Conservation (phyloP, 1,284 basidiomycete species). For the Ganoderma meredithae region DNA sequence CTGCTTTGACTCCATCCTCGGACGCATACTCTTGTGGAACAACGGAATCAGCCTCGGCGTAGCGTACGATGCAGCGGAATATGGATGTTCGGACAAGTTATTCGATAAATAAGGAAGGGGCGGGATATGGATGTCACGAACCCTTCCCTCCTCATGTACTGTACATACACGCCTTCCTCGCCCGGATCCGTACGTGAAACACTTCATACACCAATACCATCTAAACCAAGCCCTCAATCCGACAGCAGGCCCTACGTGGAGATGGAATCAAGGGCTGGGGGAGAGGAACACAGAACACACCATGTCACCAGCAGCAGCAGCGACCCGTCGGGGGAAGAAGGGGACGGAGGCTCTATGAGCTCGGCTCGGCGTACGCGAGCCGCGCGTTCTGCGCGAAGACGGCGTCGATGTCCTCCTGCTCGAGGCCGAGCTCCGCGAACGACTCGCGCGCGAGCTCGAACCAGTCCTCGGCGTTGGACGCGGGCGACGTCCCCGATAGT, state of each 20-base stretch:
- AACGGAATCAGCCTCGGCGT: too few relatives aligned
- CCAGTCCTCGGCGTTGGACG: conserved; percentile 71
- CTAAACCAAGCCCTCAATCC: neutral
- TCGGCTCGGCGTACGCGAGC: conserved; percentile 57
- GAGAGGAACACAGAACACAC: neutral
- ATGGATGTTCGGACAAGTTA: neutral
- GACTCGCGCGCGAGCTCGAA: conserved; percentile 83
- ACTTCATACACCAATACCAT: neutral
- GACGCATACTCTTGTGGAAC: too few relatives aligned
- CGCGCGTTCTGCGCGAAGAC: conserved; percentile 75
- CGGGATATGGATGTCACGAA: neutral
- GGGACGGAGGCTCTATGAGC: conserved; percentile 4
- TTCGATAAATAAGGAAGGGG: conserved; percentile 6
- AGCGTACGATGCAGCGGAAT: too few relatives aligned
- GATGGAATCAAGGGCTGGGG: neutral
- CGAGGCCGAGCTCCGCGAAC: conserved; percentile 84
- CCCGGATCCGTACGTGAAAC: neutral
- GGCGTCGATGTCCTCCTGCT: conserved; percentile 78
- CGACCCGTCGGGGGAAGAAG: neutral
- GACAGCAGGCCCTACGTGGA: neutral
- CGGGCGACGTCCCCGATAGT: conserved; percentile 47
- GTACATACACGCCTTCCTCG: conserved; percentile 1
- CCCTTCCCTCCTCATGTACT: neutral
- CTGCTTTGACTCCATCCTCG: too few relatives aligned
- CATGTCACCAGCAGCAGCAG: neutral